phyloP scores from a whole-genome alignment of 371 early-diverging fungal genomes.

The Globomyces sp. region DNA sequence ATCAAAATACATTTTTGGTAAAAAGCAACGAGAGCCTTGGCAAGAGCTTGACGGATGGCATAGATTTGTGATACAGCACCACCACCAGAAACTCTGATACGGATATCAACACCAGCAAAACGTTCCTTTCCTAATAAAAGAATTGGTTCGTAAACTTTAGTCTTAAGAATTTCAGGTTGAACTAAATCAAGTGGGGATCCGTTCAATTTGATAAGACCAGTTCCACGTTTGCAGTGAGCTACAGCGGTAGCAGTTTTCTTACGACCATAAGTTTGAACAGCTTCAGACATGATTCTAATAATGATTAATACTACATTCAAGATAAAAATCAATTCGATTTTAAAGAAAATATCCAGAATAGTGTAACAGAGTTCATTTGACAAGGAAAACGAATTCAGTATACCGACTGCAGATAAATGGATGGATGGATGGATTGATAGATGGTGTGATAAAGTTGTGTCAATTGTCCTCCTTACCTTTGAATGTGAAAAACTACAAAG shows the following conservation, averaged over 20 bases:
- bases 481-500: too few relatives aligned
- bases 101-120: slow-evolving; percentile 96
- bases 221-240: slow-evolving; percentile 97
- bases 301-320: too few relatives aligned
- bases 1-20: slow-evolving; percentile 87
- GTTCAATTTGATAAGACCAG: slow-evolving; percentile 96
- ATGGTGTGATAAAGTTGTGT: too few relatives aligned
- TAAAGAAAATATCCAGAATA: too few relatives aligned
- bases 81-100: slow-evolving; percentile 97
- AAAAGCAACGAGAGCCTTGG: slow-evolving; percentile 98
- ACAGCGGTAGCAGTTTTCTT: slow-evolving; percentile 99
- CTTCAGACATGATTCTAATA: slow-evolving; percentile 21
- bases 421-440: too few relatives aligned
- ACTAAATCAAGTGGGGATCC: slow-evolving; percentile 96
- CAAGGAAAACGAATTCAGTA: too few relatives aligned
- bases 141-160: slow-evolving; percentile 99
- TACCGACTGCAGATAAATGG: too few relatives aligned
- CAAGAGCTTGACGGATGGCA: slow-evolving; percentile 99
- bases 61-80: slow-evolving; percentile 98
- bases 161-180: slow-evolving; percentile 94
- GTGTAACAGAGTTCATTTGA: too few relatives aligned
- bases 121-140: slow-evolving; percentile 94
- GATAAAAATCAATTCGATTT: too few relatives aligned
- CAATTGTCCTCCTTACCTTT: too few relatives aligned
- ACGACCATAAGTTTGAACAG: slow-evolving; percentile 50